Base-by-base conservation (phyloP, 352 stramenopile genomes). In the Peronospora belbahrii region DNA sequence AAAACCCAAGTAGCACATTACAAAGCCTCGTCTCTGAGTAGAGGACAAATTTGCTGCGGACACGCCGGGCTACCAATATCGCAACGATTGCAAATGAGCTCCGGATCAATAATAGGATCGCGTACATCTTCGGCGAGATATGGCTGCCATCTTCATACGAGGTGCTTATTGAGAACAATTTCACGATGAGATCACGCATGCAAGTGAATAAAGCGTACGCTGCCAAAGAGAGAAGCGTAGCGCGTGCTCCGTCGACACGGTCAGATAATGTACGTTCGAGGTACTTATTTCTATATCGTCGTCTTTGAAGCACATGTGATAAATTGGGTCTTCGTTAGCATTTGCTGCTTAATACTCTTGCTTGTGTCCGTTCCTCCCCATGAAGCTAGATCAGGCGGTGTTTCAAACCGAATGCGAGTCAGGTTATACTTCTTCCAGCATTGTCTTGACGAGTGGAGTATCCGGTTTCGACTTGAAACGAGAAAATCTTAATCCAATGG, bases 201-300 rank as follows among this genome's bases (percentile, higher is more conserved):
- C 65, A 77, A 0, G 74, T 80, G 44, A 92, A 92, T 0, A 65
- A 55, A 3, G 71, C 63, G 39, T 92, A 92, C 0, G 67, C 36
- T 6, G 61, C 65, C 2, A 92, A 46, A 3, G 71, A 56, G 2
- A 84, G 52, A 7, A 89, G 41, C 1, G 74, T 88, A 2, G 59
- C 71, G 18, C 70, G 73, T 2, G 78, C 74, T 6, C 75, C 81
- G 54, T 85, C 74, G 0, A 87, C 70, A 11, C 81, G 74, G 9
- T 81, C 68, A 0, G 49, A 50, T 0, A 88, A 42, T 10, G 81
- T 92, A 4, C 41, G 73, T 9, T 88, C 73, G 4, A 88, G 57
- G 22, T 83, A 92, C 36, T 74, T 86, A 39, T 70, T 45, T 92
- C 81, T 71, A 88, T 88, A 0, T 84, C 73, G 0, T 57, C 46